Base-by-base conservation (phyloP, 2,329 filamentous ascomycete genomes). In the Aspergillus ruber region DNA sequence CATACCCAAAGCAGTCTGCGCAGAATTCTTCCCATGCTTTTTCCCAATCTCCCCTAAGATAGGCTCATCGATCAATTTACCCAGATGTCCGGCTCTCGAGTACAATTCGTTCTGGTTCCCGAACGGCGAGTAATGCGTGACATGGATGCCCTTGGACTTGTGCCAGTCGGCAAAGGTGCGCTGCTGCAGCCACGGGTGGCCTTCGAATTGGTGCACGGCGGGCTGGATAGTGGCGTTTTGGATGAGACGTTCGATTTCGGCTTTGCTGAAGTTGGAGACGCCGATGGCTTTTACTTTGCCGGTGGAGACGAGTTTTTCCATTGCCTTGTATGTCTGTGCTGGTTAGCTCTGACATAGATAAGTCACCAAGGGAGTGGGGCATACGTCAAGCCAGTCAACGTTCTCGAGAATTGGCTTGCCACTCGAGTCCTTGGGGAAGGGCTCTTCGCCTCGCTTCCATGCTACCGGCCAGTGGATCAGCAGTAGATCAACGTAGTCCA, bases 401-500 rank as follows among this genome's bases (percentile, higher is more conserved):
- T 74, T 61, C 13, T 68, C 73, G 1, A 68, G 56, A n/a, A 65
- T 54, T 3, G 64, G 60, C 44, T 74, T 74, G 23, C 70, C 72
- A 45, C 73, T 57, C 20, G 25, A 6, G 12, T 68, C 58, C 47
- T 74, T 74, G 3, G 77, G 77, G 43, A 78, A 71, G 36, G 70
- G 52, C 5, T 73, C 66, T 18, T 69, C 65, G n/a, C 75, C 71
- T 20, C 72, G 67, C 42, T 73, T 72, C 61, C 79, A 81, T 1
- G 79, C 69, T 8, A 74, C 71, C 0, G 79, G 80, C 75, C 77
- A 88, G 67, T 86, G 83, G 61, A 89, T 85, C 49, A 87, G 73
- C 64, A 79, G 86, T 9, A 88, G 72, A 61, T 88, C 84, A 48
- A 88, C 72, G 61, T 87, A 86, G 49, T 83, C 82, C 35, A 83